Evolutionary conservation across 83 land plant species (phyloP), one percentile per base, ranked within the genome.

Genomic region (Larix sibirica): DNA sequence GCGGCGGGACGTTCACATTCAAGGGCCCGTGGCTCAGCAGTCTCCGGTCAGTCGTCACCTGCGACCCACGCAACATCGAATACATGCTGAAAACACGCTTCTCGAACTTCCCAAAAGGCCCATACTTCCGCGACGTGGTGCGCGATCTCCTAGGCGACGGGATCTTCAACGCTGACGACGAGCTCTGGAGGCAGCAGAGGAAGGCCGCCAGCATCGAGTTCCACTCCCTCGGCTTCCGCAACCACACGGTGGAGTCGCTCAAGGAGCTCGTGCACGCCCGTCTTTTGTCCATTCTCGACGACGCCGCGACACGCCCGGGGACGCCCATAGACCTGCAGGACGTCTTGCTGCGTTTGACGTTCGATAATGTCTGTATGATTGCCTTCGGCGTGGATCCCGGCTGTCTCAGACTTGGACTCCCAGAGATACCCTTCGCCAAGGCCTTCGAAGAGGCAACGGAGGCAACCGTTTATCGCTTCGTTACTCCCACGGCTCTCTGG

Each of bases 381-480:
- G 92, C 95, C 0, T 90, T 95, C 77, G 98, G 96, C 0, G 92
- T 83, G 21, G 98, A 95, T 73, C 93, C 98, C 1, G 95, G 96
- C 0, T 95, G 96, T 60, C 82, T 95, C 12, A 17, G 62, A 0
- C 17, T 71, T 3, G 89, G 77, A 0, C 86, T 95, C 31, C 96
- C 95, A n/a, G 86, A 82, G 16, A 81, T 90, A 1, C 92, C 95
- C 13, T 95, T 95, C 64, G 95, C 98, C 9, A 56, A 23, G 62
- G 96, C 98, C 2, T 95, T 95, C 71, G 98, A 95, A 74, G 93
- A 88, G 5, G 98, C 96, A 0, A 92, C 95, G 0, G 93, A 91
- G 66, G 88, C 86, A 2, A 89, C 94, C 0, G 82, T 85, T 4
- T 23, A 87, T 3, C 87, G 96, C 7, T 93, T 93, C 90, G 58